Conservation (phyloP, 768 basidiomycete genomes). For the Lactarius deliciosus region DNA sequence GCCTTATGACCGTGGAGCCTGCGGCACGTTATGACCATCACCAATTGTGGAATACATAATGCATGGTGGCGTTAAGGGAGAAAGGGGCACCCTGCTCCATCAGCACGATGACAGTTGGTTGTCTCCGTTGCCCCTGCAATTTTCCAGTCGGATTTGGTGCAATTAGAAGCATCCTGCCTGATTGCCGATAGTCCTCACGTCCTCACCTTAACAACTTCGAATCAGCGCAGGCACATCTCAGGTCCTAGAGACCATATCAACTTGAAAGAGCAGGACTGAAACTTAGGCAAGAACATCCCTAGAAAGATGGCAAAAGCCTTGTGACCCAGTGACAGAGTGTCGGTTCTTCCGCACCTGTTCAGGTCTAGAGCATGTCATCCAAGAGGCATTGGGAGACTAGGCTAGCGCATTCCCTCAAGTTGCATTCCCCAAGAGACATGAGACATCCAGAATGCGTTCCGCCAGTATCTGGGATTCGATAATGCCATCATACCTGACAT, state of each 20-base stretch:
- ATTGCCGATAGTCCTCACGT: background rate
- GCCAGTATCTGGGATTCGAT: background rate
- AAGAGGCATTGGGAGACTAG: background rate
- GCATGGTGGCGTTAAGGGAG: background rate
- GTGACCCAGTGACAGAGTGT: background rate
- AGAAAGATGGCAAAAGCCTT: background rate
- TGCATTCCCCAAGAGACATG: background rate
- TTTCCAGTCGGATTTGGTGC: background rate
- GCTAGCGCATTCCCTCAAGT: background rate
- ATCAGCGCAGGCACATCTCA: background rate
- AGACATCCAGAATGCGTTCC: background rate
- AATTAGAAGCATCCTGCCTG: background rate
- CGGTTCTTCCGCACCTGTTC: background rate
- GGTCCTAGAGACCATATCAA: background rate
- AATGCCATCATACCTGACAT: background rate
- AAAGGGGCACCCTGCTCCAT: background rate
- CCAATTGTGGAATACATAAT: background rate
- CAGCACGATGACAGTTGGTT: background rate
- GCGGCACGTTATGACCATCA: background rate
- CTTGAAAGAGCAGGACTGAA: background rate
- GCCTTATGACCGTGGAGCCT: background rate
- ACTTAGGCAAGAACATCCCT: background rate
- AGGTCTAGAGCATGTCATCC: background rate
- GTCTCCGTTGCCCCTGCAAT: slow-evolving; percentile 5
- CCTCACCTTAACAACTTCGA: background rate